Evolutionary conservation across 306 rosid species (phyloP), one percentile per base, ranked within the genome.

Genomic region (Malus sieversii): DNA sequence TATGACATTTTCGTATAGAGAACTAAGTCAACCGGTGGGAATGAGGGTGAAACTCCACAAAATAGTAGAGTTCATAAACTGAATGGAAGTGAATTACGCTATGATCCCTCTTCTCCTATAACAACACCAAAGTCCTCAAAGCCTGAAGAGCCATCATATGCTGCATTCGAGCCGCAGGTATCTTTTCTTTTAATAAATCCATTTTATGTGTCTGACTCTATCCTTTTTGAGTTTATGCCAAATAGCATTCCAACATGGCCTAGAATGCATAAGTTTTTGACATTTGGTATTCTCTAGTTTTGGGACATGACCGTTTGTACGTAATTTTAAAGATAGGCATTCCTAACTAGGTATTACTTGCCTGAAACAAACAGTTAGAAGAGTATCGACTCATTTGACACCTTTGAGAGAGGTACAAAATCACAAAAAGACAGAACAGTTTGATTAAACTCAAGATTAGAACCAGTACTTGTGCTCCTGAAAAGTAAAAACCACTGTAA

Each of bases 41-140:
- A 77, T 69, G 97, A 89, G 75, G 62, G 79, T 65, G 97, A 86
- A 80, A 68, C 61, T 68, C 23, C 68, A 35, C 73, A 55, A 70
- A 79, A 83, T 69, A 75, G 85, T 72, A 77, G 79, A 14, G 75
- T 89, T 44, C 92, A 89, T 81, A 89, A 88, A 69, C 82, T 91
- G 89, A 91, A 90, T 78, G 98, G 92, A 86, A 86, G 83, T 78
- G 95, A 92, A 84, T 61, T 89, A 63, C 77, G 84, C 81, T 40
- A 68, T 57, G 91, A 83, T 78, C 72, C 72, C 29, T 61, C 52
- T 75, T 81, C 95, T 72, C 88, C 92, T 45, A 78, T 85, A 73
- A 68, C 87, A 64, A 88, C 97, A 62, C 85, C 86, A 60, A 81
- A 80, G 81, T 73, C 86, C 66, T 70, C 91, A 53, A 80, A 73